Percentiles rank a stretch among this genome's conserved stretches.
phyloP scores from a whole-genome alignment of 108 stramenopile species.

The Pseudonitzschia pungens region DNA sequence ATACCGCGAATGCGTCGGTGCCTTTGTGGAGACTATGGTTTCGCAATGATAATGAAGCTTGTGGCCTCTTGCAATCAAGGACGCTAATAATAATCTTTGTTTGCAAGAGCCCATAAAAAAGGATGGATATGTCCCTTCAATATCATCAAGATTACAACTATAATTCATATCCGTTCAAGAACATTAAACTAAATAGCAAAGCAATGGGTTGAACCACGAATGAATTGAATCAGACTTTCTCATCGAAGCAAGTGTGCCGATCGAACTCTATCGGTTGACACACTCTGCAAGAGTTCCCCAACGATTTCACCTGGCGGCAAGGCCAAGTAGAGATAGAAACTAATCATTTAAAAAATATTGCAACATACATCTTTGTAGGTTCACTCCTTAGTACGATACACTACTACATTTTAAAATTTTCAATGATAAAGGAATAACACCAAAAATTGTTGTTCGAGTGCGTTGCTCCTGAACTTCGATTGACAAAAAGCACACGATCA shows the following conservation, averaged over 20 bases:
- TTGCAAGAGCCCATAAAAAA: conserved; percentile 32
- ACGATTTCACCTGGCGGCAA: neutral
- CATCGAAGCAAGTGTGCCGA: too few relatives aligned
- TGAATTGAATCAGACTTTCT: neutral
- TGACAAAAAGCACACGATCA: too few relatives aligned
- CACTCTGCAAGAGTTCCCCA: neutral
- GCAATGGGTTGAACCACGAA: conserved; percentile 4
- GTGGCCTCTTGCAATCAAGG: conserved; percentile 37
- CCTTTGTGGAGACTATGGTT: neutral
- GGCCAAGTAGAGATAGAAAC: neutral
- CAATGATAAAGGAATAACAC: too few relatives aligned
- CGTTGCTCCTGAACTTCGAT: too few relatives aligned
- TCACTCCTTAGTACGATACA: too few relatives aligned
- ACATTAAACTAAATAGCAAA: neutral
- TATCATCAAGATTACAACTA: neutral
- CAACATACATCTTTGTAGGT: too few relatives aligned
- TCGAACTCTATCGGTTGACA: too few relatives aligned
- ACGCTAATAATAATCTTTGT: conserved; percentile 17
- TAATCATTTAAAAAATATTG: neutral
- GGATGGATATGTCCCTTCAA: conserved; percentile 3
- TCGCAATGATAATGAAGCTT: conserved; percentile 8
- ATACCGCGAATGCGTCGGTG: neutral
- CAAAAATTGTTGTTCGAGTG: too few relatives aligned
- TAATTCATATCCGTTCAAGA: conserved; percentile 1
- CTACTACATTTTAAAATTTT: too few relatives aligned